Percentiles rank a stretch among this genome's conserved stretches.
These are phyloP conservation scores for Chalciporus piperatus DNA, from an alignment of 768 basidiomycete genomes.

Conservation along the genomic window DNA sequence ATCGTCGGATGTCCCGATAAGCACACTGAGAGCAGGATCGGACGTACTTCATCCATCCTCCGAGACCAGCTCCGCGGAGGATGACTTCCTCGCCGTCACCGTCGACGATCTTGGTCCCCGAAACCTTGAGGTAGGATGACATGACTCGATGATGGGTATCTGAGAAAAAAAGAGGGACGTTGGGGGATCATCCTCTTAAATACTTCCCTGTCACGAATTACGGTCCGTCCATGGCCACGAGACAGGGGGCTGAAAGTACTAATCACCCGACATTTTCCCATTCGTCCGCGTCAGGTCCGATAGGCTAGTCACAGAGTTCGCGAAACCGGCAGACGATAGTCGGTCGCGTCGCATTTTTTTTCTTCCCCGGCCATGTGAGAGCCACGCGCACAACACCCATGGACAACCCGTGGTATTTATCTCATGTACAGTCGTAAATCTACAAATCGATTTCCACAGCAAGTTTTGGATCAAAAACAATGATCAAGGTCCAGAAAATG, in stretches of 20 bases:
- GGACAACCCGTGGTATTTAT: neutral
- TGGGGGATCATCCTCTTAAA: neutral
- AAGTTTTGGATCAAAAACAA: slow-evolving; percentile 7
- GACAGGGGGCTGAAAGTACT: neutral
- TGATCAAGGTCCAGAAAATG: slow-evolving; percentile 17
- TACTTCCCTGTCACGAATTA: neutral
- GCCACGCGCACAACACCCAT: neutral
- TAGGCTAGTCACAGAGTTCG: neutral
- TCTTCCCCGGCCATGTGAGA: neutral
- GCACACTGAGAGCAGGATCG: neutral
- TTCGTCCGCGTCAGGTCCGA: neutral
- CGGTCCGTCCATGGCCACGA: slow-evolving; percentile 4
- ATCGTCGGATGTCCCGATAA: neutral
- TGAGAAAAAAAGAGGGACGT: neutral
- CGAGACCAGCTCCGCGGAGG: slow-evolving; percentile 72
- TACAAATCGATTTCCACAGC: slow-evolving; percentile 20
- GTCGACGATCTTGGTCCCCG: slow-evolving; percentile 60
- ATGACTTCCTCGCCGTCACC: slow-evolving; percentile 54
- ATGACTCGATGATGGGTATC: slow-evolving; percentile 7
- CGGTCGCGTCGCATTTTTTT: neutral
- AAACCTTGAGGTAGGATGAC: slow-evolving; percentile 49
- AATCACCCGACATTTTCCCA: slow-evolving; percentile 22
- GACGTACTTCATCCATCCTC: slow-evolving; percentile 84
- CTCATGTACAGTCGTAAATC: slow-evolving; percentile 14
- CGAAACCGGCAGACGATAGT: too few species aligned